Evolutionary conservation across 2,329 filamentous ascomycete species (phyloP).

Genomic region (Ophiocordyceps australis): DNA sequence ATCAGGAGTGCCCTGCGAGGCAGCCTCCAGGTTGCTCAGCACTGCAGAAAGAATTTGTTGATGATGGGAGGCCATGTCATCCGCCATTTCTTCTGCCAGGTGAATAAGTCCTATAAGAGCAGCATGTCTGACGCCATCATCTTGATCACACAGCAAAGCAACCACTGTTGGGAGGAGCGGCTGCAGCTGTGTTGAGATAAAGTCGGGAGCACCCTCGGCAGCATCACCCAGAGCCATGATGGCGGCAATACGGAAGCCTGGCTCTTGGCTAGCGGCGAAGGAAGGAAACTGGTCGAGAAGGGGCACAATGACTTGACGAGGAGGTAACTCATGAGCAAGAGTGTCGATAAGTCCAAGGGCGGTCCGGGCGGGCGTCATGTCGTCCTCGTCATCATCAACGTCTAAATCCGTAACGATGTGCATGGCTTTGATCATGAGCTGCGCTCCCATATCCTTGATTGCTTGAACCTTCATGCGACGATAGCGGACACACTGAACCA

Average conservation of each 20-base stretch:
- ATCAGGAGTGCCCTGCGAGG: constrained; percentile 47
- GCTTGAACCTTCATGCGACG: constrained; percentile 91
- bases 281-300: constrained; percentile 71
- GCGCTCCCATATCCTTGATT: constrained; percentile 65
- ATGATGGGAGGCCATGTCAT: constrained; percentile 77
- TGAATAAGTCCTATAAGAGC: constrained; percentile 76
- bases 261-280: constrained; percentile 58
- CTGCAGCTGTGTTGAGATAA: constrained; percentile 82
- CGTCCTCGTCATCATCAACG: constrained; percentile 58
- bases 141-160: constrained; percentile 67
- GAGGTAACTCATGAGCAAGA: constrained; percentile 72
- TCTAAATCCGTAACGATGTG: constrained; percentile 82
- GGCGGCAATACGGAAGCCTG: constrained; percentile 72
- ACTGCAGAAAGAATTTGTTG: constrained; percentile 68
- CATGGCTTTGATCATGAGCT: constrained; percentile 74
- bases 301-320: constrained; percentile 85
- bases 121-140: constrained; percentile 69
- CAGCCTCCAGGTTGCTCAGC: constrained; percentile 75
- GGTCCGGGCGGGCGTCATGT: constrained; percentile 62
- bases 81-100: constrained; percentile 81
- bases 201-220: constrained; percentile 92
- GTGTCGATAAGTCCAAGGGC: constrained; percentile 80
- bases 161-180: constrained; percentile 74
- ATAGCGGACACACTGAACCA: constrained; percentile 83
- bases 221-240: constrained; percentile 86